Conservation (phyloP, 768 basidiomycete genomes). For the Boletus sp. region DNA sequence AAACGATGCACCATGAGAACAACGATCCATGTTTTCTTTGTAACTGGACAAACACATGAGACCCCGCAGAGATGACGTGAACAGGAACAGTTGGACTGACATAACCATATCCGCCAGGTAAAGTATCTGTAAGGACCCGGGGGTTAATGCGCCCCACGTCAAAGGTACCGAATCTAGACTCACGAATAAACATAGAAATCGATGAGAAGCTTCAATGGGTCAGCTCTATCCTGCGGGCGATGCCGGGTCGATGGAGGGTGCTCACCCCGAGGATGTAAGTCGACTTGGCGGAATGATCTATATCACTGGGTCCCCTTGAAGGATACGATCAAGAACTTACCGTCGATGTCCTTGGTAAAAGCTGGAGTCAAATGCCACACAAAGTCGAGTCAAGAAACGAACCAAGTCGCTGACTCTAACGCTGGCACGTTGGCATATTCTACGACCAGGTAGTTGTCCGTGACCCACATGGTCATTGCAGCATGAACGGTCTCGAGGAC, state of each 20-base stretch:
- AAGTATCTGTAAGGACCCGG: conserved; percentile 18
- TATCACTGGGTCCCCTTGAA: background rate
- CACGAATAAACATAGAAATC: conserved; percentile 29
- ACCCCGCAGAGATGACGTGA: background rate
- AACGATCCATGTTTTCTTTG: conserved; percentile 11
- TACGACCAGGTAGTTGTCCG: conserved; percentile 24
- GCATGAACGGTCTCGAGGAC: conserved; percentile 22
- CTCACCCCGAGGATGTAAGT: conserved; percentile 26
- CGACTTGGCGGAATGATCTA: conserved; percentile 3
- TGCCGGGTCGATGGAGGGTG: background rate
- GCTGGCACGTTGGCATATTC: conserved; percentile 11
- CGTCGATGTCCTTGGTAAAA: conserved; percentile 10
- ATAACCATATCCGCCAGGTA: conserved; percentile 30
- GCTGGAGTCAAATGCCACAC: background rate
- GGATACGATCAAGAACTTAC: conserved; percentile 9
- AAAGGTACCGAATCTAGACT: background rate
- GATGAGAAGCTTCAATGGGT: conserved; percentile 18
- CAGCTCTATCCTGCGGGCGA: background rate
- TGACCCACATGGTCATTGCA: conserved; percentile 20
- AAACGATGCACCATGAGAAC: conserved; percentile 17
- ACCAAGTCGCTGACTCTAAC: conserved; percentile 20
- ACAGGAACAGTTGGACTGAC: conserved; percentile 8
- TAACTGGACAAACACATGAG: conserved; percentile 17
- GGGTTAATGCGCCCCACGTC: background rate
- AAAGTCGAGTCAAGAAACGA: conserved; percentile 2